phyloP scores from a whole-genome alignment of 1,284 basidiomycete species.

The Tilletia walkeri region DNA sequence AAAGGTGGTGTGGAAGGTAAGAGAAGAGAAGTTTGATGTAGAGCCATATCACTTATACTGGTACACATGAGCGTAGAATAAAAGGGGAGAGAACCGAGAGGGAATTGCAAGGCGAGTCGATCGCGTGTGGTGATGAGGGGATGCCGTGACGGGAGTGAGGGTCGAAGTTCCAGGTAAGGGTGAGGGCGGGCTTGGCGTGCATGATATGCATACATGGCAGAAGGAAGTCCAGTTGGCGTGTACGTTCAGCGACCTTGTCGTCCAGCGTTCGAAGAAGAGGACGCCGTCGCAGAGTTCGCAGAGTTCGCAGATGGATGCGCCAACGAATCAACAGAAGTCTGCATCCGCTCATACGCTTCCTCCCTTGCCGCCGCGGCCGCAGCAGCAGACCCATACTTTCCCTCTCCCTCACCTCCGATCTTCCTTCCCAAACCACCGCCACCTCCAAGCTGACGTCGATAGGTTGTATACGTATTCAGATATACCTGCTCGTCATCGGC shows the following conservation, averaged over 20 bases:
- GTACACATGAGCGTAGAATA: no score
- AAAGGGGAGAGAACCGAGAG: no score
- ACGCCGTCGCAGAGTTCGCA: no score
- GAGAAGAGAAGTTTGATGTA: neutral
- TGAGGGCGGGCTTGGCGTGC: no score
- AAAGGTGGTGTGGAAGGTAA: no score
- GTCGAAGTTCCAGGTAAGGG: no score
- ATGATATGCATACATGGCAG: no score
- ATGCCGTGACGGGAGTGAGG: no score
- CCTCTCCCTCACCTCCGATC: neutral
- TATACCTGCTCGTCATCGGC: neutral
- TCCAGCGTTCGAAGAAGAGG: neutral
- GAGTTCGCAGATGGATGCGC: neutral
- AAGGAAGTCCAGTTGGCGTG: no score
- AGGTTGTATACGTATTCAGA: neutral
- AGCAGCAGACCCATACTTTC: neutral
- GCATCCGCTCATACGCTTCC: slow-evolving; percentile 6
- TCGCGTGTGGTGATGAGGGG: no score
- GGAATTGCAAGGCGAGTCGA: no score
- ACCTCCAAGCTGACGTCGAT: neutral
- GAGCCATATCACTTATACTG: no score
- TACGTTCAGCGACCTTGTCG: neutral
- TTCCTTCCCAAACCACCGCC: neutral
- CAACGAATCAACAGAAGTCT: slow-evolving; percentile 2
- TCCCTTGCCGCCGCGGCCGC: neutral